Base-by-base conservation (phyloP, 805 yeast species). In the Starmerella tilneyi region DNA sequence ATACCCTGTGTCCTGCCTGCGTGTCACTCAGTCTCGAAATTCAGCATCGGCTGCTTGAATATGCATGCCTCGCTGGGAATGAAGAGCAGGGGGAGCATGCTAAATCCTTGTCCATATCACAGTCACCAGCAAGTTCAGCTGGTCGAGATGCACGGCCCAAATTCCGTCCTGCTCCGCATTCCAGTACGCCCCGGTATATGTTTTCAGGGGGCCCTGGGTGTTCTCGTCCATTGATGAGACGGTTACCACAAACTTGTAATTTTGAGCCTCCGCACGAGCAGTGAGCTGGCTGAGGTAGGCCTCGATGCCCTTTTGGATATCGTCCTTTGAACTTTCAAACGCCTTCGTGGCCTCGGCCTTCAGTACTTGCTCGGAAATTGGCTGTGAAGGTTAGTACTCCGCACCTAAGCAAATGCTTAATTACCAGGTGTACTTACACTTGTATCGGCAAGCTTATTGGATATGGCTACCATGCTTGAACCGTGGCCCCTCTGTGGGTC, bases 161-260 rank as follows among this genome's bases (percentile, higher is more conserved):
- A 51, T 38, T 9, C 61, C 61, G 43, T 57, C 61, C n/a, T 48
- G 54, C 16, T 45, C 43, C 5, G 51, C 40, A 39, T 56, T 51
- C 61, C 61, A 57, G 37, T 27, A 53, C 19, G 58, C 61, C 2
- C 59, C 61, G 1, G 46, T 41, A 30, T 16, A 46, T 3, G 56
- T 44, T 21, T 38, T 32, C 27, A 53, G 17, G 6, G 57, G 52
- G 9, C 56, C 56, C 4, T 26, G 34, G 2, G 56, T 28, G 7
- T 33, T 27, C 3, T 40, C 32, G 21, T 47, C 54, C 6, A 53
- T 16, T 17, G 36, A 21, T 7, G 52, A 46, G 21, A 42, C 56
- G 3, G 41, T 34, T 5, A 50, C 58, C 1, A 56, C 19, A 28
- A 47, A 49, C 43, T 57, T 57, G 43, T 55, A 55, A 35, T 35